phyloP scores from a whole-genome alignment of 495 filamentous ascomycete genomes.

The Annulohypoxylon moriforme region DNA sequence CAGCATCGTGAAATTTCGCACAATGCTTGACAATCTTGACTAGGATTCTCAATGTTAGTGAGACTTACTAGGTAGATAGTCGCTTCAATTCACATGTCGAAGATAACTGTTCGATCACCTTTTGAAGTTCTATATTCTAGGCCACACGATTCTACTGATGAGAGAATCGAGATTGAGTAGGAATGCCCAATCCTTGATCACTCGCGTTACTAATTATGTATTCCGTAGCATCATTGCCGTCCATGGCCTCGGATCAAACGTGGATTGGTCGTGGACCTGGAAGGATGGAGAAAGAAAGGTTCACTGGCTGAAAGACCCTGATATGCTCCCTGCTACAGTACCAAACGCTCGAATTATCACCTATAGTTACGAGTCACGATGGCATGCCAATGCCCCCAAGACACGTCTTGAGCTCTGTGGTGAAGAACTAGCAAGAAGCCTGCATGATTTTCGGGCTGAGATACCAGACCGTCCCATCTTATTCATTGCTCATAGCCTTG shows the following conservation, averaged over 20 bases:
- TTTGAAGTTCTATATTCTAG: neutral
- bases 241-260: neutral
- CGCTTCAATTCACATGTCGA: neutral
- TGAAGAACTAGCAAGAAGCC: neutral
- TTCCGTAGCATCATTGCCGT: neutral
- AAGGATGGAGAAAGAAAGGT: neutral
- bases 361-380: neutral
- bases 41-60: too few relatives aligned
- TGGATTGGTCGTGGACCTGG: conserved; percentile 9
- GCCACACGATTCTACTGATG: neutral
- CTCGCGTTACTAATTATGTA: neutral
- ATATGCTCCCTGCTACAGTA: neutral
- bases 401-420: conserved; percentile 8
- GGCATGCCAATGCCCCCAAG: neutral
- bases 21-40: too few relatives aligned
- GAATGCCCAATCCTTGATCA: neutral
- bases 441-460: neutral
- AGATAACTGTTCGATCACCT: neutral
- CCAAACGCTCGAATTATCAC: neutral
- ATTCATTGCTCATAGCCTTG: conserved; percentile 7
- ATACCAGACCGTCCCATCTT: neutral
- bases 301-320: neutral
- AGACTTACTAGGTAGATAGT: too few relatives aligned
- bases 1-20: too few relatives aligned
- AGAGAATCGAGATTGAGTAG: neutral